A percentile compares a stretch with the other conserved stretches of the same genome.
phyloP scores from a whole-genome alignment of 1,284 basidiomycete genomes.

The Cystobasidium sp. region DNA sequence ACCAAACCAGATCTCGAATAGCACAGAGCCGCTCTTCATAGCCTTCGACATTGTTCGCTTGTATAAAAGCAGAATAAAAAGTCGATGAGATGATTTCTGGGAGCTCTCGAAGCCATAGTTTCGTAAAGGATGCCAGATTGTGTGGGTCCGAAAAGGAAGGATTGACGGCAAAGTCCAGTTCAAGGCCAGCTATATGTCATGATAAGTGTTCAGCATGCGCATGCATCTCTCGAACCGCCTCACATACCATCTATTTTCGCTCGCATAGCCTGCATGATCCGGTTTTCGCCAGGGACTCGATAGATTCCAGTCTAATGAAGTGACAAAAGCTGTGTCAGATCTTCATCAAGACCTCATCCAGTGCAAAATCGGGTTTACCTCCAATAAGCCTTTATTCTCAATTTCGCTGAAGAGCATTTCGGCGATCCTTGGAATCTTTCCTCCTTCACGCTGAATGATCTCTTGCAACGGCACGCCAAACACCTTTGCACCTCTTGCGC shows the following conservation, averaged over 20 bases:
- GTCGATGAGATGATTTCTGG: conserved; percentile 76
- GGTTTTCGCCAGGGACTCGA: conserved; percentile 77
- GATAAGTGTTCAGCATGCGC: background rate
- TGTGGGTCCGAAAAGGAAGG: conserved; percentile 68
- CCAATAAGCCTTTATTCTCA: conserved; percentile 71
- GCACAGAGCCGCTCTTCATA: conserved; percentile 68
- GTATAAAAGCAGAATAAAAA: conserved; percentile 69
- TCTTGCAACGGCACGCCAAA: conserved; percentile 75
- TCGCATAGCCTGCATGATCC: conserved; percentile 69
- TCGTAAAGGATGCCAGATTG: conserved; percentile 76
- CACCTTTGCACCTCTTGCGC: conserved; percentile 60
- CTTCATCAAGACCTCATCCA: background rate
- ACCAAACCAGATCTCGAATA: conserved; percentile 69
- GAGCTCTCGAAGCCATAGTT: conserved; percentile 77
- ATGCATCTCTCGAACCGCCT: background rate
- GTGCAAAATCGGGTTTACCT: background rate
- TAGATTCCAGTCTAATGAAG: conserved; percentile 70
- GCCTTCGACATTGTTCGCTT: conserved; percentile 69
- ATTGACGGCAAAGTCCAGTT: conserved; percentile 44
- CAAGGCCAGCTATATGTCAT: conserved; percentile 60
- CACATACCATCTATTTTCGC: conserved; percentile 71
- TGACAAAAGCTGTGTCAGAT: background rate
- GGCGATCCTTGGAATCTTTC: conserved; percentile 66
- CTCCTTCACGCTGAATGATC: conserved; percentile 68
- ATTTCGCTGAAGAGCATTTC: conserved; percentile 70